Evolutionary conservation across 768 basidiomycete species (phyloP), one percentile per base, ranked within the genome.

Genomic region (Leccinum boreale): DNA sequence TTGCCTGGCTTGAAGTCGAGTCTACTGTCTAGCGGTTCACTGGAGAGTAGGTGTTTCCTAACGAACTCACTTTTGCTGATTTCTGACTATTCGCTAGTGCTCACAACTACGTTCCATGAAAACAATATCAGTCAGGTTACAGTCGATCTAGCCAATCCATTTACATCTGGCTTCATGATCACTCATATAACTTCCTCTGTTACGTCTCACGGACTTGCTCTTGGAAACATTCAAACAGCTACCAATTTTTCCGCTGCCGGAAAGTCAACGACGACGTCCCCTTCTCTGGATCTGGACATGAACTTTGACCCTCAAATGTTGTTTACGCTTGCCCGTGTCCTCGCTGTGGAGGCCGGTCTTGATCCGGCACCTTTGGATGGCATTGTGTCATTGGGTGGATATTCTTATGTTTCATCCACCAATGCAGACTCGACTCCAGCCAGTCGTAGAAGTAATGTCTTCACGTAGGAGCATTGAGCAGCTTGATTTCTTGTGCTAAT

Each of bases 291-390:
- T 57, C 72, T 89, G 54, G 73, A 82, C 63, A 81, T 90, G 81
- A 87, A 89, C 66, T 79, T 85, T 60, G 83, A 89, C 61, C 86
- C 87, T 19, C 69, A 81, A 9, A 73, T 80, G n/a, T 74, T 91
- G 36, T 90, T 91, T 69, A 86, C 87, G 0, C 74, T 90, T 23
- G 86, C 86, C 31, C 81, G 87, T n/a, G 75, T 78, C 5, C 77
- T 90, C 11, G 86, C 86, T 4, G 77, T 85, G 12, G 77, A 85
- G 55, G 87, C 86, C 10, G 85, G 86, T 1, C 67, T 87, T 53
- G 75, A 81, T 58, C 80, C 81, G 1, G 74, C 77, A 5, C 86
- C 86, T 26, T 71, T 90, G 61, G 89, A 91, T 59, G 81, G 77
- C 9, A 84, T 91, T 56, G 84, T 90, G 9, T 57, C 73, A 23